Evolutionary conservation across 495 filamentous ascomycete species (phyloP).

Genomic region (Aspergillus carlsbadensis): DNA sequence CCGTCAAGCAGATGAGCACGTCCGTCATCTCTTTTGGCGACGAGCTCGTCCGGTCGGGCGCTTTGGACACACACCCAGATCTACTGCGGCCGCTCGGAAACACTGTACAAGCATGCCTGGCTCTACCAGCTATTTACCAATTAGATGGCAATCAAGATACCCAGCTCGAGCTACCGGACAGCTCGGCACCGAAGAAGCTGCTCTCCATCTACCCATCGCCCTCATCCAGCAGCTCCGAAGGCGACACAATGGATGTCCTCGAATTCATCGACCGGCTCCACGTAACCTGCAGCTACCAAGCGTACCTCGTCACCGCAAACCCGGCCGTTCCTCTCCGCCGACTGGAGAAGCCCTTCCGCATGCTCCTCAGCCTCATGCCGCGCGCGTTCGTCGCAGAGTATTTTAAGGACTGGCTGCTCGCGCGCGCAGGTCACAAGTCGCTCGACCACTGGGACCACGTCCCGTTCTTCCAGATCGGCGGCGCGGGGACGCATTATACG

Average conservation of each 20-base stretch:
- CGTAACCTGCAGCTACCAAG: conserved; percentile 59
- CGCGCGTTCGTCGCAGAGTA: conserved; percentile 46
- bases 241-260: conserved; percentile 52
- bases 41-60: conserved; percentile 49
- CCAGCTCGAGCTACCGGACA: conserved; percentile 1
- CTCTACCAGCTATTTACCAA: conserved; percentile 22
- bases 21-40: conserved; percentile 71
- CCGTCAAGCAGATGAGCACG: conserved; percentile 72
- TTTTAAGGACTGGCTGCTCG: conserved; percentile 36
- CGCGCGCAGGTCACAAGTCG: conserved; percentile 17
- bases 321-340: conserved; percentile 47
- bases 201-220: conserved; percentile 1
- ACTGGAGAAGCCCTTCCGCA: conserved; percentile 61
- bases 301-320: conserved; percentile 53
- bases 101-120: conserved; percentile 28
- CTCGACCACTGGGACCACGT: conserved; percentile 57
- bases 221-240: conserved; percentile 16
- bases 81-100: conserved; percentile 37
- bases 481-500: conserved; percentile 63
- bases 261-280: conserved; percentile 64
- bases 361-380: conserved; percentile 58
- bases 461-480: conserved; percentile 63
- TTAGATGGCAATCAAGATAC: conserved; percentile 3
- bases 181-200: neutral
- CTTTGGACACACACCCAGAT: conserved; percentile 32